Evolutionary conservation across 2,329 filamentous ascomycete genomes (phyloP), one percentile per base, ranked within the genome.

Genomic region (Fusarium odoratissimum): DNA sequence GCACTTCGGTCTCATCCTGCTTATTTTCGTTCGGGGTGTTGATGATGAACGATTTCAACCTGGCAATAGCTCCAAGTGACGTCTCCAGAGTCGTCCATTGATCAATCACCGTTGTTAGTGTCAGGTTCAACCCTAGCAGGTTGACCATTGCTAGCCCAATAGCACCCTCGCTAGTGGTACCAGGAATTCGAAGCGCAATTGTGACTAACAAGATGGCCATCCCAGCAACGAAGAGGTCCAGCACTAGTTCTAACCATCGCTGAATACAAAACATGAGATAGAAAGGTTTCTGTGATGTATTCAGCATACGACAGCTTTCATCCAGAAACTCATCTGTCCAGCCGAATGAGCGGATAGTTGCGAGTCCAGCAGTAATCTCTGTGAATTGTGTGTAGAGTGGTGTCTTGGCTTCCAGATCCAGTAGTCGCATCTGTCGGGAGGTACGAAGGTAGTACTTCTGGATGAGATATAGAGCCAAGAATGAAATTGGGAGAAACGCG

Each of bases 401-500:
- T 1, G 83, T 82, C 64, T 86, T 85, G 30, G 83, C 80, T 74
- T 89, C 87, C 1, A 89, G 77, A 55, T 89, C 87, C 4, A 89
- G 79, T 11, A 86, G 82, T 17, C 87, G 82, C 31, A 89, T 75
- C 71, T 88, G 86, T 0, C 86, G 82, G 1, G 86, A 88, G 1
- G 87, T 89, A 2, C 84, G 82, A 6, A 89, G 80, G 71, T 89
- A 89, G 63, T 84, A 81, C 56, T 83, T 85, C 60, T 88, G 86
- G 10, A 88, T 78, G 3, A 83, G 52, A 64, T 85, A 87, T 2
- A 86, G 69, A 1, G 80, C 77, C 12, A 81, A 60, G 28, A 86
- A 74, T 5, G 84, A 80, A 3, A 84, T 64, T 0, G 86, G 86
- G 54, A 86, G 81, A 9, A 81, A 80, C 8, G 83, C 81, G 1